Evolutionary conservation across 1,284 basidiomycete genomes (phyloP), one percentile per base, ranked within the genome.

Genomic region (Malassezia equina): DNA sequence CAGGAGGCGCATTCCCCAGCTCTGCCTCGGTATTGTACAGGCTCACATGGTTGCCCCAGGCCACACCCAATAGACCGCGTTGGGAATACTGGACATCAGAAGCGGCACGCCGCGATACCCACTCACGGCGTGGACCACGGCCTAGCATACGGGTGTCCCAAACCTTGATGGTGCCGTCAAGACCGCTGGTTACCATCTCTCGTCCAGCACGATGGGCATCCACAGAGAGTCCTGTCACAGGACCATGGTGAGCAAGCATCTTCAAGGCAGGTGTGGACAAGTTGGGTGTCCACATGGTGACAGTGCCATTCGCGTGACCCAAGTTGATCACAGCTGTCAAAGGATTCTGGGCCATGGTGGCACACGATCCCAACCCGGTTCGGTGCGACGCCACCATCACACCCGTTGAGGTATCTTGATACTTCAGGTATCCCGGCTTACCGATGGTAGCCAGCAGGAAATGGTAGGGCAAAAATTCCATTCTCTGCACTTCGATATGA

Each of bases 91-190:
- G 60, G 1, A 78, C 49, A 1, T 69, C 65, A 12, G 64, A 65
- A 3, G 76, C 75, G 7, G 76, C 73, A 54, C 71, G 73, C 15
- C 88, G 79, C 13, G 84, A 80, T 11, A 75, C 78, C 90, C 90
- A 95, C 58, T 85, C 82, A 47, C 88, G 78, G 29, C 94, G 82
- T 2, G 85, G 82, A 6, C 70, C 69, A 24, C 85, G 85, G 63
- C 86, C 90, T 85, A 91, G 93, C 79, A 90, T 95, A 47, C 94
- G 78, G 67, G 84, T 87, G 77, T 98, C 94, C 94, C 93, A 99
- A 7, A 83, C 80, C 71, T 96, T 98, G 59, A 98, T 86, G 0
- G 78, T 82, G 0, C 90, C 87, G 66, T 98, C 94, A 61, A 85
- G 79, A 0, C 91, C 90, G 2, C 85, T 80, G 0, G 90, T 95